Conservation (phyloP, 306 rosid genomes). For the Prunus salicina region DNA sequence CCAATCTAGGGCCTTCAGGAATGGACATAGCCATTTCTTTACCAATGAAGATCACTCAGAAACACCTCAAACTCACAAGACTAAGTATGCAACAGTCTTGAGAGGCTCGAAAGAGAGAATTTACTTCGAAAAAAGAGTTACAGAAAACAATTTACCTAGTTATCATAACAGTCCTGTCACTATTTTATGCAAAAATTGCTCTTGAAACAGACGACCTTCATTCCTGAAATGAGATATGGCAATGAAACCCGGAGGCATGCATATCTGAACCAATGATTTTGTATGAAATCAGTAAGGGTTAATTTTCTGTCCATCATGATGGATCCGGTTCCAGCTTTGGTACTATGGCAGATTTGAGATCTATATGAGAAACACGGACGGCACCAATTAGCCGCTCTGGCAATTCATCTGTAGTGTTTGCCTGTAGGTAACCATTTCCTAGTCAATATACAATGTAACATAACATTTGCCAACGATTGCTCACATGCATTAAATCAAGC, state of each 20-base stretch:
- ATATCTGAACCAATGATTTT: constrained; percentile 48
- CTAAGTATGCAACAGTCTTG: not conserved
- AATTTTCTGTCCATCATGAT: constrained; percentile 34
- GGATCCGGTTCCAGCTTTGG: constrained; percentile 74
- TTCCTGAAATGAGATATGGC: constrained; percentile 25
- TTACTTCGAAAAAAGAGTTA: not conserved
- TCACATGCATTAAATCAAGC: not conserved
- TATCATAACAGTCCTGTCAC: constrained; percentile 24
- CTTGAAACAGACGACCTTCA: constrained; percentile 36
- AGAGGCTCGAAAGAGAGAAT: not conserved
- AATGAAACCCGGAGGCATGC: constrained; percentile 34
- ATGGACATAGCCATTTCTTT: not conserved
- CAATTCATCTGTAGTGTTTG: constrained; percentile 78
- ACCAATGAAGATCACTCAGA: not conserved
- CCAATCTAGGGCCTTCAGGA: not conserved
- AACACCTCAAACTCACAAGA: not conserved
- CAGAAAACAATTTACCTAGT: constrained; percentile 18
- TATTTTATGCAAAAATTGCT: constrained; percentile 29
- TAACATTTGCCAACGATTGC: not conserved
- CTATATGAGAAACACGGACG: constrained; percentile 83
- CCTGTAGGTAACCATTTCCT: constrained; percentile 50
- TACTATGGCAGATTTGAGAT: constrained; percentile 67
- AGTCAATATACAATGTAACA: not conserved
- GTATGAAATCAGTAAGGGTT: constrained; percentile 27
- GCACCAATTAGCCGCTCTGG: constrained; percentile 97